A percentile compares a stretch with the other conserved stretches of the same genome.
Conservation (phyloP, 2,329 filamentous ascomycete genomes). For the Mycocentrospora acerina region DNA sequence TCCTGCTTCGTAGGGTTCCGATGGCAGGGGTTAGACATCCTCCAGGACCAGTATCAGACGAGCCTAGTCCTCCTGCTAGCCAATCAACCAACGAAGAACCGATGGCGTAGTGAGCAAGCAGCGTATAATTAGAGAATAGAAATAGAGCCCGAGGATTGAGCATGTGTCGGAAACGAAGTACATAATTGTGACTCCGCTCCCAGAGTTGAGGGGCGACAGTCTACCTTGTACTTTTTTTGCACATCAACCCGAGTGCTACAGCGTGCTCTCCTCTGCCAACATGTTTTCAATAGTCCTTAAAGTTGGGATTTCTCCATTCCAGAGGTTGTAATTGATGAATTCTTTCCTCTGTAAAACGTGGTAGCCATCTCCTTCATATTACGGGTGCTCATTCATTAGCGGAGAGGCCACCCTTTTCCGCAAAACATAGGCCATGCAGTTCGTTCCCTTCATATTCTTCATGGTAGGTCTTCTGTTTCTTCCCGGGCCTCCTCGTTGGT, state of each 20-base stretch:
- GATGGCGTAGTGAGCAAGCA: too few relatives aligned
- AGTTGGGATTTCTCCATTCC: too few relatives aligned
- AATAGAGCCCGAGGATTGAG: too few relatives aligned
- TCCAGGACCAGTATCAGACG: too few relatives aligned
- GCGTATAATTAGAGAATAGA: too few relatives aligned
- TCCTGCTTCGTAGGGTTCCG: slow-evolving; percentile 7
- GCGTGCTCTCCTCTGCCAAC: slow-evolving; percentile 12
- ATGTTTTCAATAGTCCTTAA: slow-evolving; percentile 44
- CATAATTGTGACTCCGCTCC: too few relatives aligned
- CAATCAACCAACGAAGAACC: background rate
- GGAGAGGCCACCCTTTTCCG: slow-evolving; percentile 46
- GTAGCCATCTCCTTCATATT: slow-evolving; percentile 48
- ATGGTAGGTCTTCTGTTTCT: slow-evolving; percentile 50
- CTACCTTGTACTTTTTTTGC: too few relatives aligned
- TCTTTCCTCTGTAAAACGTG: too few relatives aligned
- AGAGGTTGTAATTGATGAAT: too few relatives aligned
- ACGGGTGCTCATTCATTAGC: slow-evolving; percentile 48
- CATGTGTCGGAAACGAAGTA: too few relatives aligned
- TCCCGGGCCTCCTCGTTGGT: slow-evolving; percentile 51
- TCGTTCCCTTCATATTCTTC: slow-evolving; percentile 48
- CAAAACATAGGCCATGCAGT: slow-evolving; percentile 51
- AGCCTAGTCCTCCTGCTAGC: too few relatives aligned
- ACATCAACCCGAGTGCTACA: slow-evolving; percentile 5
- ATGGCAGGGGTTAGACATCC: slow-evolving; percentile 1
- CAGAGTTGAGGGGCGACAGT: too few relatives aligned